Base-by-base conservation (phyloP, 2,329 filamentous ascomycete genomes). In the Kalmusia sp. region DNA sequence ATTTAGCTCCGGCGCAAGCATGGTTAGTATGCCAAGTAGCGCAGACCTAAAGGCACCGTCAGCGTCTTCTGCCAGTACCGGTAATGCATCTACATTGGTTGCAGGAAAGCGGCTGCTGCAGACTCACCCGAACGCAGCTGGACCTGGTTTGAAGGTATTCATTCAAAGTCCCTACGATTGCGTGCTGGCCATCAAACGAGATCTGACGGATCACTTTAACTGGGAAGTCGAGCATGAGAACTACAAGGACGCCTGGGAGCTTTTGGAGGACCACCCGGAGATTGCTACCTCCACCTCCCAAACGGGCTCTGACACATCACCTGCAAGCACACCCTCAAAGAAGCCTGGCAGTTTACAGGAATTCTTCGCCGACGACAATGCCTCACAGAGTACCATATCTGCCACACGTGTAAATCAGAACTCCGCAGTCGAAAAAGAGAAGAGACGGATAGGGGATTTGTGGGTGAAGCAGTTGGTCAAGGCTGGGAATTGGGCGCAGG, bases 151-250 rank as follows among this genome's bases (percentile, higher is more conserved):
- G 61, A 90, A 98, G 67, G 90, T 99, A 14, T 97, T 97, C 70
- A 91, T 99, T 34, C 92, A 96, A 67, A 97, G 92, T 64, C 95
- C 95, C 0, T 99, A 96, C 69, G 95, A 99, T 74, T 98, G 93
- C 65, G 89, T 98, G n/a, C 79, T 97, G 49, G 91, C 92, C 0
- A 91, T 95, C 2, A 93, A 93, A 70, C 84, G 95, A 62, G 93
- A 96, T 67, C 80, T 96, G 14, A 80, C 86, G 3, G 95, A 99
- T 74, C 92, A 96, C 67, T 79, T 98, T 19, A 79, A 82, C 6
- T 99, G 93, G 93, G 80, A 98, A 12, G 72, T 96, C 24, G 90
- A 93, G 53, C 91, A 88, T 56, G 84, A 90, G 47, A 87, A 88
- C 57, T 96, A 93, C 67, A 85, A 91, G 65, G 84, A 91, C 62